Evolutionary conservation across 169 alveolate species (phyloP), one percentile per base, ranked within the genome.

Genomic region (Cryptosporidium sp.): DNA sequence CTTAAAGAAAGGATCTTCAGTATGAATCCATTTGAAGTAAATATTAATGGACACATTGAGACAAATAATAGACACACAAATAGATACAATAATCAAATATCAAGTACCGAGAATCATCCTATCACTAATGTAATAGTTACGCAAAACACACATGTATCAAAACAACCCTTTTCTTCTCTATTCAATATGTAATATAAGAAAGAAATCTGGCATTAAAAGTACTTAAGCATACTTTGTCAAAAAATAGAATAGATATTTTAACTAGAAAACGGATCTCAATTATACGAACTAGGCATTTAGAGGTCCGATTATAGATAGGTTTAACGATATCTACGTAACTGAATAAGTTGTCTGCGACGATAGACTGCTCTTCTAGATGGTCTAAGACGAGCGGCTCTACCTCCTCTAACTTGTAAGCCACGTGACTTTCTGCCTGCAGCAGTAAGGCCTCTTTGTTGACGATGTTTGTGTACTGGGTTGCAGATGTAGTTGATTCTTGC

Each of bases 401-500:
- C 97, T n/a, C 99, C 99, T 94, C 97, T 98, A 65, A 93, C 96
- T 75, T 97, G 96, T 91, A 98, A 93, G 61, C 98, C 98, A 84
- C 98, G 94, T 70, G 92, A 70, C 91, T 94, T 96, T 84, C 93
- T 94, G 60, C 98, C 98, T 31, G 96, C 95, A 26, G 98, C 93
- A 21, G 99, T 97, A 70, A 97, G 93, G 45, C 99, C 99, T 93
- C 99, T 97, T 93, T 96, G 93, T 94, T 99, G 99, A 91, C 99
- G 97, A 95, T 98, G 99, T 94, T 98, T 99, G 94, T 96, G 98
- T 58, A 94, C 97, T 60, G 99, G 97, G 62, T 96, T 93, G 96
- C 99, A 96, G 94, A 99, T 97, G 99, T 99, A 99, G 96, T 98
- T 98, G 94, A 98, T 95, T 92, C 99, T 96, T 33, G 99, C 97